Evolutionary conservation across 306 rosid species (phyloP).

Genomic region (Canavalia ensiformis): DNA sequence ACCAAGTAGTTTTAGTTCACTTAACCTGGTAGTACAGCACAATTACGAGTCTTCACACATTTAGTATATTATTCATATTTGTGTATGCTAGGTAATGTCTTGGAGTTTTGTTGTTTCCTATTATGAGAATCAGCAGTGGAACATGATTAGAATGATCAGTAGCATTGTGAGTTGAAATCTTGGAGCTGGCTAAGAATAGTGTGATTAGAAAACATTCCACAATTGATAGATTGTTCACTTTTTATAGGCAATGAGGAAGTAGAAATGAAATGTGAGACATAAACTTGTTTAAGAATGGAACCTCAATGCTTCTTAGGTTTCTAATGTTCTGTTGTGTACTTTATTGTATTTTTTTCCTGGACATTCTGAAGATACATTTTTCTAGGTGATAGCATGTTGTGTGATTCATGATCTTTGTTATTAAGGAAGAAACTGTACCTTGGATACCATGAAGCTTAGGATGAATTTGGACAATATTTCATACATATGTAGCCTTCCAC

Average conservation of each 20-base stretch:
- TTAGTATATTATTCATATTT: background rate
- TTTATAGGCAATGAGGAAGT: conserved; percentile 6
- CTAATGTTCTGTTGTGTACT: background rate
- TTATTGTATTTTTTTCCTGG: background rate
- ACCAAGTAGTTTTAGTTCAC: background rate
- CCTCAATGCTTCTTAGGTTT: background rate
- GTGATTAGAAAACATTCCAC: background rate
- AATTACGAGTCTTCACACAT: background rate
- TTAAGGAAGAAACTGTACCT: background rate
- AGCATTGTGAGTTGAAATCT: conserved; percentile 8
- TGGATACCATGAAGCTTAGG: background rate
- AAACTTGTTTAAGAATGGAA: background rate
- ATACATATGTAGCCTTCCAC: too few species aligned
- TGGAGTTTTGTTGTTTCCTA: background rate
- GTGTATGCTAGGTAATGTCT: background rate
- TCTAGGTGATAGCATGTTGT: background rate
- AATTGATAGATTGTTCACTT: conserved; percentile 18
- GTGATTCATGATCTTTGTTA: conserved; percentile 2
- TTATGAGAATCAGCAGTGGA: background rate
- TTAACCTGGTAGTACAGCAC: conserved; percentile 20
- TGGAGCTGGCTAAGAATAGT: conserved; percentile 2
- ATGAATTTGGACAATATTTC: background rate
- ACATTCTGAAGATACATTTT: background rate
- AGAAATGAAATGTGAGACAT: background rate
- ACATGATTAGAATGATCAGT: background rate